Evolutionary conservation across 441 rosid species (phyloP), one percentile per base, ranked within the genome.

Genomic region (Corymbia citriodora): DNA sequence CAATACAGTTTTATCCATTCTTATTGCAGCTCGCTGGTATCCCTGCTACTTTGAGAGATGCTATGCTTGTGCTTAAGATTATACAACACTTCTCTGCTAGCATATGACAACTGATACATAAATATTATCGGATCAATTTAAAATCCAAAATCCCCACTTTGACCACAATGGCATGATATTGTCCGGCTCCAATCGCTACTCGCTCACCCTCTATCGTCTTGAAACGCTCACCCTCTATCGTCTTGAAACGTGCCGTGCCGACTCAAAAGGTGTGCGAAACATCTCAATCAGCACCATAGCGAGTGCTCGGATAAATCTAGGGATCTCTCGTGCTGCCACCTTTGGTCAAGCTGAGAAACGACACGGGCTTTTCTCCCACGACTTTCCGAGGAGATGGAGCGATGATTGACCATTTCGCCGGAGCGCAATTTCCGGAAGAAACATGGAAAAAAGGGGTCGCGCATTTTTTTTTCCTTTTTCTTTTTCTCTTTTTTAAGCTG

Each of bases 191-290:
- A 21, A 4, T 70, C 5, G 45, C 12, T 2, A 70, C 11, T 70
- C 3, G 12, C 23, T 16, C 45, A 7, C 40, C 10, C 5, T 7
- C n/a, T n/a, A 18, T 11, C 0, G 9, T 33, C 5, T 33, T 33
- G 2, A 70, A 68, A 8, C 9, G 7, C n/a, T n/a, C n/a, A n/a
- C n/a, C n/a, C n/a, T n/a, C n/a, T n/a, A 18, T 11, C 0, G 9
- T 33, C 5, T 33, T 33, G 2, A 70, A 68, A 8, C 9, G 7
- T 12, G 10, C 7, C 7, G 0, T 17, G 81, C 45, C 9, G 17
- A 6, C 18, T 68, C 9, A 33, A 31, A 65, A 5, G 40, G 4
- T 1, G 2, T 11, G 4, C 9, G 4, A 68, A 68, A 68, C 11
- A 33, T 33, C 33, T 33, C 33, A 33, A 33, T 33, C 33, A 33